Percentiles rank a stretch among this genome's conserved stretches.
These are phyloP conservation scores for Nemophila menziesii DNA, from an alignment of 257 asterid genomes.

Conservation along the genomic window DNA sequence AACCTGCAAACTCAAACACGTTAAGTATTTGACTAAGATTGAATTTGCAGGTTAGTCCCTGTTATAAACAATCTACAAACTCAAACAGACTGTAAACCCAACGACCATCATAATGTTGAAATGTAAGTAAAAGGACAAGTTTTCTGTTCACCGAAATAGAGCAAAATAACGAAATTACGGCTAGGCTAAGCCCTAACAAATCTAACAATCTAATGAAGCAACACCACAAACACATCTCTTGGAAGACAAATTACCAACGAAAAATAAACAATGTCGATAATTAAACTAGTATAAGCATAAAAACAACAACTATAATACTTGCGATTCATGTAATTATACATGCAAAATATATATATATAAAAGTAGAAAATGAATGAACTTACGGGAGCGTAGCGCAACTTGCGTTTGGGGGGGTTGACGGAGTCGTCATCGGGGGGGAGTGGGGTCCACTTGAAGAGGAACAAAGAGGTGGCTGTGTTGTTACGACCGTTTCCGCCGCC, in stretches of 20 bases:
- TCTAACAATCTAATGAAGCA: too few relatives aligned
- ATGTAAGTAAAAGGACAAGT: too few relatives aligned
- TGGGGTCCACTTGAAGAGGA: constrained; percentile 85
- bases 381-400: constrained; percentile 77
- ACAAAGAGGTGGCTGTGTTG: constrained; percentile 20
- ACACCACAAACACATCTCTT: too few relatives aligned
- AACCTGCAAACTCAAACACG: constrained; percentile 26
- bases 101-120: too few relatives aligned
- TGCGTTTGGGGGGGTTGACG: constrained; percentile 36
- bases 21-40: not conserved
- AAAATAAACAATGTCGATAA: not conserved
- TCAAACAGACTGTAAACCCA: not conserved
- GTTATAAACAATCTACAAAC: not conserved
- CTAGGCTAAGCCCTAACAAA: too few relatives aligned
- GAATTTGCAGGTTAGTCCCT: not conserved
- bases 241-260: too few relatives aligned
- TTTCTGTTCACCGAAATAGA: too few relatives aligned
- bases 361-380: not conserved
- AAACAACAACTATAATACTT: not conserved
- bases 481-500: constrained; percentile 3
- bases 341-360: not conserved
- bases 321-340: not conserved
- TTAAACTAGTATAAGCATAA: too few relatives aligned
- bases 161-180: too few relatives aligned
- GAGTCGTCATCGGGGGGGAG: constrained; percentile 35